Evolutionary conservation across 139 green algal species (phyloP).

Genomic region (Coelastrella sp.): DNA sequence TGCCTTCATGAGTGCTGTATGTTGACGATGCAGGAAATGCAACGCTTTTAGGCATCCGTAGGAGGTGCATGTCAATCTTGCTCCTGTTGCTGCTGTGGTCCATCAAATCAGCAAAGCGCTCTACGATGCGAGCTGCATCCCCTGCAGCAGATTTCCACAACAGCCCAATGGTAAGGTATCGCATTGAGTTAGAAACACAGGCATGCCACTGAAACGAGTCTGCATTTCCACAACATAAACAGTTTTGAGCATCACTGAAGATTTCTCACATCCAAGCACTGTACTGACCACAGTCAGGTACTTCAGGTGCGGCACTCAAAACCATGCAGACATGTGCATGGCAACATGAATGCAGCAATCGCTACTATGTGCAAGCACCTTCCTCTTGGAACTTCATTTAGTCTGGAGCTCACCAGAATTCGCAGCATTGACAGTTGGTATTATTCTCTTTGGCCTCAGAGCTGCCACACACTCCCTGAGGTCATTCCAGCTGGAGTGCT

Average conservation of each 20-base stretch:
- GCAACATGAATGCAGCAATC: too few species aligned
- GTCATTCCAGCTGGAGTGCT: slow-evolving; percentile 68
- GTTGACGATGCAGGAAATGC: not conserved
- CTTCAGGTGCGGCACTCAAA: too few species aligned
- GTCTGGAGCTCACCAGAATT: not conserved
- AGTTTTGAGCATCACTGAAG: too few species aligned
- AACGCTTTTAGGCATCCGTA: not conserved
- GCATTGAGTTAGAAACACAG: too few species aligned
- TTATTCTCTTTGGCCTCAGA: slow-evolving; percentile 63
- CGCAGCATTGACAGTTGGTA: slow-evolving; percentile 73
- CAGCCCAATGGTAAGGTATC: too few species aligned
- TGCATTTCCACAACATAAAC: too few species aligned
- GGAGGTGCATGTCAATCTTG: slow-evolving; percentile 64
- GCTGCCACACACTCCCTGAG: slow-evolving; percentile 65
- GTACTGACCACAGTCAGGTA: too few species aligned
- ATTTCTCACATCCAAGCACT: too few species aligned
- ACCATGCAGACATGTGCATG: too few species aligned
- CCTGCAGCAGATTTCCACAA: not conserved
- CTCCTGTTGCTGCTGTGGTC: slow-evolving; percentile 63
- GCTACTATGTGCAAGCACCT: not conserved
- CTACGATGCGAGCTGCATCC: slow-evolving; percentile 57
- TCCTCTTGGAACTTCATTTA: not conserved
- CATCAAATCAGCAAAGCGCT: slow-evolving; percentile 76
- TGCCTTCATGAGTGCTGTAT: not conserved
- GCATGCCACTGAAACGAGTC: too few species aligned